Evolutionary conservation across 1,139 yeast species (phyloP).

Genomic region (Debaryomycetaceae sp.): DNA sequence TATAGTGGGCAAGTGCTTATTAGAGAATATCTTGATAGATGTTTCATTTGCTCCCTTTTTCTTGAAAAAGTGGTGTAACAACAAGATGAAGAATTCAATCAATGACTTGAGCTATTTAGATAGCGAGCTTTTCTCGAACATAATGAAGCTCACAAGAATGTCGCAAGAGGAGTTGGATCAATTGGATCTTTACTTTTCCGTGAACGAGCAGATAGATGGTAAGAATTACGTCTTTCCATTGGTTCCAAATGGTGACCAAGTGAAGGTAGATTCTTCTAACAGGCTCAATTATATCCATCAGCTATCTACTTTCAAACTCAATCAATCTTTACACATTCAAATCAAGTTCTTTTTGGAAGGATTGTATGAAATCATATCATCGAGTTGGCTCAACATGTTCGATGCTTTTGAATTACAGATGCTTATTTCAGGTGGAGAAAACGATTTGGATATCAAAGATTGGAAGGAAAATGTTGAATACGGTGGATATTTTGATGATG

Average conservation of each 20-base stretch:
- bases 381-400: slow-evolving; percentile 80
- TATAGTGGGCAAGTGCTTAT: slow-evolving; percentile 86
- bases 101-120: slow-evolving; percentile 79
- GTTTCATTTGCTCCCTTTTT: slow-evolving; percentile 86
- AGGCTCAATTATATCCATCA: slow-evolving; percentile 73
- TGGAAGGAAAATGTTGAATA: slow-evolving; percentile 60
- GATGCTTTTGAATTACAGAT: slow-evolving; percentile 79
- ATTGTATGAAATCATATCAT: slow-evolving; percentile 60
- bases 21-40: slow-evolving; percentile 78
- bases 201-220: slow-evolving; percentile 44
- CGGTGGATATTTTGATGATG: slow-evolving; percentile 62
- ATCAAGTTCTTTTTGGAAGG: slow-evolving; percentile 69
- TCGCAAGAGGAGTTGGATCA: slow-evolving; percentile 51
- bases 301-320: slow-evolving; percentile 75
- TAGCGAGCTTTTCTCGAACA: slow-evolving; percentile 57
- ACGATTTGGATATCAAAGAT: slow-evolving; percentile 67
- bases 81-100: slow-evolving; percentile 52
- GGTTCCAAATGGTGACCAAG: slow-evolving; percentile 49
- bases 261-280: slow-evolving; percentile 58
- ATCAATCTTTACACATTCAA: slow-evolving; percentile 57
- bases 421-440: slow-evolving; percentile 77
- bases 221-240: slow-evolving; percentile 50
- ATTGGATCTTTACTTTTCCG: slow-evolving; percentile 65
- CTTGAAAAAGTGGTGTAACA: slow-evolving; percentile 62
- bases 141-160: slow-evolving; percentile 62